A percentile compares a stretch with the other conserved stretches of the same genome.
phyloP scores from a whole-genome alignment of 2,329 filamentous ascomycete genomes.

The Aureobasidium sp. region DNA sequence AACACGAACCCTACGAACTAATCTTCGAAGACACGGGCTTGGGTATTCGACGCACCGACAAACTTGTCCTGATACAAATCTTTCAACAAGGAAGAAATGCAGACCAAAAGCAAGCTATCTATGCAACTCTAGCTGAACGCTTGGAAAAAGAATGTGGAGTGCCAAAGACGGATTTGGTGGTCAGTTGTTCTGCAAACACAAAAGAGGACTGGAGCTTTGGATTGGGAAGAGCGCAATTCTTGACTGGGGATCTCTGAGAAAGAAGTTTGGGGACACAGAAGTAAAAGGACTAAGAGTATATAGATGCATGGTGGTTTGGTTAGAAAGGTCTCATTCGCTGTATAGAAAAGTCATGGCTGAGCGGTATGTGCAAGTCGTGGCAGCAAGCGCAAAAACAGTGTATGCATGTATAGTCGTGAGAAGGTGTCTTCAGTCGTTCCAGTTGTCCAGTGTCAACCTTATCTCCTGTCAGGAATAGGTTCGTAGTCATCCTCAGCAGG shows the following conservation, averaged over 20 bases:
- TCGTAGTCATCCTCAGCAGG: conserved; percentile 83
- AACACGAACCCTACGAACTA: conserved; percentile 27
- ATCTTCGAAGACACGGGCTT: conserved; percentile 30
- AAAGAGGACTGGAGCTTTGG: conserved; percentile 31
- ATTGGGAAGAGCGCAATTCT: conserved; percentile 26
- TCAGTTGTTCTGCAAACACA: conserved; percentile 22
- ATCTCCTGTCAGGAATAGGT: conserved; percentile 46
- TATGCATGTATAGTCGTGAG: not conserved
- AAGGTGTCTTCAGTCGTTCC: not conserved
- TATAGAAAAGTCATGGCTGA: too few relatives aligned
- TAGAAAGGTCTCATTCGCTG: too few relatives aligned
- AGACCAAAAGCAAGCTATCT: conserved; percentile 24
- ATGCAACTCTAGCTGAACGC: conserved; percentile 21
- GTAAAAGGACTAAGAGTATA: too few relatives aligned
- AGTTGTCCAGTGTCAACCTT: not conserved
- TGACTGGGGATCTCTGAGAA: conserved; percentile 21
- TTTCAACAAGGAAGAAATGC: conserved; percentile 28
- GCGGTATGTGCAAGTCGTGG: not conserved
- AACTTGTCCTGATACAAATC: conserved; percentile 28
- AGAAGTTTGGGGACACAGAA: too few relatives aligned
- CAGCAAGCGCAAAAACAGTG: not conserved
- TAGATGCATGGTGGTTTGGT: not conserved
- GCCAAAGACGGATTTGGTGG: conserved; percentile 24
- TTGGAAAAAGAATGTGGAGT: conserved; percentile 22
- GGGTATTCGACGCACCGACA: conserved; percentile 22